Base-by-base conservation (phyloP, 1,139 yeast species). In the Zhuliangozyma blackwelliae region DNA sequence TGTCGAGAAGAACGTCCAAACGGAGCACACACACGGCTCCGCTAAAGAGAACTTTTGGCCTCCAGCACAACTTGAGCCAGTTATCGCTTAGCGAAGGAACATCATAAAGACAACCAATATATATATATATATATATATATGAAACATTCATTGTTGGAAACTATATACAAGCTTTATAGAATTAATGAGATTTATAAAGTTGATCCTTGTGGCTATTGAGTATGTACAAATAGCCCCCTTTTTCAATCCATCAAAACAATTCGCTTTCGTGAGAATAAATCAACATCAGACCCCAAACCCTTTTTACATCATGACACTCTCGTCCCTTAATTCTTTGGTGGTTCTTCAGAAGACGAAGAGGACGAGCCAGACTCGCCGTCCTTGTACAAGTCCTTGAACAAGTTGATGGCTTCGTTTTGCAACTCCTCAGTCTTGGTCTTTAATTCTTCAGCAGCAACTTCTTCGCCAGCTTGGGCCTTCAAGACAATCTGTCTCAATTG, bases 341-440 rank as follows among this genome's bases (percentile, higher is more conserved):
- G 70, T 55, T 65, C 69, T 51, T 63, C 68, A n/a, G 27, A 25
- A 10, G 27, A 25, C 37, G 59, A 55, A 29, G 57, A 49, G 40
- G 59, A 50, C 38, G 50, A 44, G 39, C 42, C 36, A 29, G 38
- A 32, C 21, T 41, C 54, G 51, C 58, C 57, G 52, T 59, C 56
- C 42, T 64, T 63, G 88, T 90, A 90, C 74, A 90, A 83, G 74
- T 88, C 86, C 77, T 89, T 96, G 70, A 92, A 92, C 55, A 89
- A 82, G 70, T 89, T 88, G 73, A 92, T 78, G 37, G 97, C 88
- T 61, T 86, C 83, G 64, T 77, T 80, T 76, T 90, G 96, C 65
- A 92, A 80, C 68, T 87, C 96, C 59, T 89, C 97, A 55, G 92
- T 81, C 88, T 90, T 90, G 65, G 82, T 68, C 82, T 88, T 89